Evolutionary conservation across 2,329 filamentous ascomycete genomes (phyloP).

Genomic region (Calonectria montana): DNA sequence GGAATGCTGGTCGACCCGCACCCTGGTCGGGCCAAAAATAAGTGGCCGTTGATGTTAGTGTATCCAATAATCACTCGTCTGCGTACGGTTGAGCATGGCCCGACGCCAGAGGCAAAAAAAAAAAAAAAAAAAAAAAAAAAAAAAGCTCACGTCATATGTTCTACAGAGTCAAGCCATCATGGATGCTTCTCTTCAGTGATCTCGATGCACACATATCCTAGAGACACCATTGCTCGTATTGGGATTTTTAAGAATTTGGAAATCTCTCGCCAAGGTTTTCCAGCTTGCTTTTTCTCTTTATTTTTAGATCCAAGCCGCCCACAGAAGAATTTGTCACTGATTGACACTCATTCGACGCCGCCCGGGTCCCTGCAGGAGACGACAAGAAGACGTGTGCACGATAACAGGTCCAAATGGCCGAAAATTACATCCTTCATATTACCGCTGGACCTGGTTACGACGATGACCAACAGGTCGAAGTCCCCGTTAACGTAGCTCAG

Average conservation of each 20-base stretch:
- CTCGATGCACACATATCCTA: conserved; percentile 3
- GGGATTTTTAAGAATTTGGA: background rate
- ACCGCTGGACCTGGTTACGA: conserved; percentile 86
- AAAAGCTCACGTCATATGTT: conserved; percentile 40
- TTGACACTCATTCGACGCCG: background rate
- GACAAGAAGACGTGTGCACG: background rate
- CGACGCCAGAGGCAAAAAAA: background rate
- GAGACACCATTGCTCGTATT: background rate
- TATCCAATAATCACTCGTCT: conserved; percentile 26
- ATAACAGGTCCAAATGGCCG: conserved; percentile 59
- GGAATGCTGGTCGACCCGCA: background rate
- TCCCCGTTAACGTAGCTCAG: conserved; percentile 79
- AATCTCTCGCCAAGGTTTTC: background rate
- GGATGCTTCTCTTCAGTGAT: background rate
- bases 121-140: conserved; percentile 14
- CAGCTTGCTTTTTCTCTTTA: background rate
- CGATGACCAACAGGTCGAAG: conserved; percentile 73
- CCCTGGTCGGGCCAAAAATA: conserved; percentile 12
- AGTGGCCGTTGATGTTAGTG: conserved; percentile 21
- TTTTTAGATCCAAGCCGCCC: background rate
- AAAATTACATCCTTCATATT: conserved; percentile 83
- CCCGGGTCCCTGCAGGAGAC: background rate
- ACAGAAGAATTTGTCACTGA: background rate
- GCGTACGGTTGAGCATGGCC: background rate
- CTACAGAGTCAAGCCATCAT: conserved; percentile 28